Conservation (phyloP, 2,329 filamentous ascomycete species). For the Chalaropsis ovoidea region DNA sequence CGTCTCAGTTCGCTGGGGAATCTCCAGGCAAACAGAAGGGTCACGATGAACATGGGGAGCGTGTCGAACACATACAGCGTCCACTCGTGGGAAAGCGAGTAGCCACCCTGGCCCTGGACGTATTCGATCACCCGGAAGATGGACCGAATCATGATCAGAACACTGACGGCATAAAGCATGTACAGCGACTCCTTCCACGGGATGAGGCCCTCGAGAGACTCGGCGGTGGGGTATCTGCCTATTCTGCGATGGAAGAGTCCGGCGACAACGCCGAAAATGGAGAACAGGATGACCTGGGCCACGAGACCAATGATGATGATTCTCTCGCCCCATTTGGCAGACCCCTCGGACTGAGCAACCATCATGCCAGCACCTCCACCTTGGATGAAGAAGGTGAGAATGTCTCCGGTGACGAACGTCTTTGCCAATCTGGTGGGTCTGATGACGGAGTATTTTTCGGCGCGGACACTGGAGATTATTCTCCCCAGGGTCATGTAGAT, state of each 20-base stretch:
- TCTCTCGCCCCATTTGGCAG: constrained; percentile 33
- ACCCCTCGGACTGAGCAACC: background rate
- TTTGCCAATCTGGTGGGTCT: constrained; percentile 39
- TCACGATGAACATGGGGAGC: constrained; percentile 31
- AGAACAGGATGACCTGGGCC: constrained; percentile 46
- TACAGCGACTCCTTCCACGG: constrained; percentile 31
- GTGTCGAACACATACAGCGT: constrained; percentile 40
- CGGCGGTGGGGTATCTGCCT: constrained; percentile 27
- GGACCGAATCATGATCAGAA: constrained; percentile 38
- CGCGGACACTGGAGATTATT: constrained; percentile 35
- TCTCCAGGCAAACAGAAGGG: constrained; percentile 17
- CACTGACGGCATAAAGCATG: constrained; percentile 32
- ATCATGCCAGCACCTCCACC: constrained; percentile 36
- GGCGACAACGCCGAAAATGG: constrained; percentile 41
- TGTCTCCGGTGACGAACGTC: constrained; percentile 46
- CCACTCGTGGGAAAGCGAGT: constrained; percentile 35
- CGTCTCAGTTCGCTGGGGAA: background rate
- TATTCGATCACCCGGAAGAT: constrained; percentile 42
- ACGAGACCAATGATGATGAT: constrained; percentile 44
- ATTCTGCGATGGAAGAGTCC: constrained; percentile 36
- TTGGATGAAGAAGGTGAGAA: constrained; percentile 45
- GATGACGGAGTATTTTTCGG: constrained; percentile 32
- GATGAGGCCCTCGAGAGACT: constrained; percentile 23
- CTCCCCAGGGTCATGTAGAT: constrained; percentile 44
- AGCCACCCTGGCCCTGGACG: constrained; percentile 35